These are phyloP conservation scores for Suillus clintonianus DNA, from an alignment of 768 basidiomycete genomes.

Conservation along the genomic window DNA sequence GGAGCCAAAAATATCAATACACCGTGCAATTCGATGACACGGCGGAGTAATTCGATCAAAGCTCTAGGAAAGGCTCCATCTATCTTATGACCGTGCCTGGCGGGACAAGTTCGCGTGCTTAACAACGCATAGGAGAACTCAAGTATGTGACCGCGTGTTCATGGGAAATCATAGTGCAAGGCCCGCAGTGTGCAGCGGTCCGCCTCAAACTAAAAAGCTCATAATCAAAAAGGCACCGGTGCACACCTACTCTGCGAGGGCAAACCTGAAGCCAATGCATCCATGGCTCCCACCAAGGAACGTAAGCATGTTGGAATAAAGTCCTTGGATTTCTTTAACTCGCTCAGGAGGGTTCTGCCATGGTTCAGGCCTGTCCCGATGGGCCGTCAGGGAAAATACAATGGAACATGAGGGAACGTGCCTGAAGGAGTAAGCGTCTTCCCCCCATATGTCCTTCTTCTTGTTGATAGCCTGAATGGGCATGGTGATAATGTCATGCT, in stretches of 20 bases:
- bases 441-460: constrained; percentile 57
- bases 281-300: constrained; percentile 62
- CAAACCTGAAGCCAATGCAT: constrained; percentile 65
- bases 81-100: constrained; percentile 3
- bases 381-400: constrained; percentile 21
- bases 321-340: constrained; percentile 45
- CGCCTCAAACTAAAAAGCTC: constrained; percentile 1
- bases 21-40: not conserved
- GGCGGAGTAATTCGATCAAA: constrained; percentile 6
- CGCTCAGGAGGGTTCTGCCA: constrained; percentile 45
- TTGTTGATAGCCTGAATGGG: constrained; percentile 64
- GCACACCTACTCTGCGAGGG: constrained; percentile 56
- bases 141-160: constrained; percentile 6
- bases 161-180: constrained; percentile 10
- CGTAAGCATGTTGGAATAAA: constrained; percentile 55
- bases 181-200: constrained; percentile 15
- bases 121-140: not conserved
- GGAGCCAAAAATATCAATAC: constrained; percentile 23
- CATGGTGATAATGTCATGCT: constrained; percentile 59
- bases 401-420: constrained; percentile 33
- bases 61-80: constrained; percentile 3
- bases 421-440: constrained; percentile 63
- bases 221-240: not conserved
- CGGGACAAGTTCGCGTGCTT: not conserved
- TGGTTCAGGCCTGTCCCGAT: constrained; percentile 47